Conservation (phyloP, 768 basidiomycete genomes). For the Rhizopogon rudus region DNA sequence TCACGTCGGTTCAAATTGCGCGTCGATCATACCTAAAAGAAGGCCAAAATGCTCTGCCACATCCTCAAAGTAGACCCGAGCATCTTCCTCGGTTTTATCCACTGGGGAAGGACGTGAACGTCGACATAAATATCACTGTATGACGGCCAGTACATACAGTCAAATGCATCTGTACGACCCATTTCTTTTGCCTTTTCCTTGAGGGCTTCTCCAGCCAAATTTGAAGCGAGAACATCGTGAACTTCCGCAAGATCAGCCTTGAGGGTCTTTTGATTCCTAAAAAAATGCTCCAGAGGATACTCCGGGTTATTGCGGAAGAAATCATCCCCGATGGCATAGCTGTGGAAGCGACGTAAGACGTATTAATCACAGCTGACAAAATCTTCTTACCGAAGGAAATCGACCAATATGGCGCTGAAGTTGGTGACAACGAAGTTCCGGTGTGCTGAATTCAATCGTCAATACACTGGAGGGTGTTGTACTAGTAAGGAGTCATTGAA, state of each 20-base stretch:
- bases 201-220: neutral
- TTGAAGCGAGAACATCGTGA: neutral
- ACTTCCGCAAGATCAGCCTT: conserved; percentile 1
- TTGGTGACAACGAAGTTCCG: conserved; percentile 6
- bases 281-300: neutral
- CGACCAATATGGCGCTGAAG: conserved; percentile 11
- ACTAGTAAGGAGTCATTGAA: neutral
- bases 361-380: neutral
- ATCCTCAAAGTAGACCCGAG: conserved; percentile 2
- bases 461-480: too few species aligned
- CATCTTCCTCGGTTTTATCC: neutral
- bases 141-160: neutral
- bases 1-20: conserved; percentile 13
- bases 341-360: neutral
- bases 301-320: conserved; percentile 5
- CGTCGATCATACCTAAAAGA: conserved; percentile 5
- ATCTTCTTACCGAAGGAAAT: conserved; percentile 11
- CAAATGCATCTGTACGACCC: neutral
- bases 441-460: neutral
- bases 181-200: conserved; percentile 1
- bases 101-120: too few species aligned
- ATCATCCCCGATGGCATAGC: conserved; percentile 6
- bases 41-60: conserved; percentile 10
- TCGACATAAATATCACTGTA: neutral
- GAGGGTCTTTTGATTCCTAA: neutral